Evolutionary conservation across 179 eudicot genomes (phyloP).

Genomic region (Amaranthus tricolor): DNA sequence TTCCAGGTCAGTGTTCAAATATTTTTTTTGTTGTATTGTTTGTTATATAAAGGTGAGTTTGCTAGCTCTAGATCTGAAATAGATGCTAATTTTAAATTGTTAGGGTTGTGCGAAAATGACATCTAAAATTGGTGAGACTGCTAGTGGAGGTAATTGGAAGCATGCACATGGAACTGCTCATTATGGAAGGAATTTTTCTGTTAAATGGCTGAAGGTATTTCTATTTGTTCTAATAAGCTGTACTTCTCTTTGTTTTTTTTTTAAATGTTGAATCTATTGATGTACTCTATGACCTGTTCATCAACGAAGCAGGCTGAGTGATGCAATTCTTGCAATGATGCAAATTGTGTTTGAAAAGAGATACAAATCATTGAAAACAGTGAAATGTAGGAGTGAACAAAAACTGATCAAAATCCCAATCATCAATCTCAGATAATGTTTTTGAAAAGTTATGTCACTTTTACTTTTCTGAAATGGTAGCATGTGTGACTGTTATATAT

Average conservation of each 20-base stretch:
- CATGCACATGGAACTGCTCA: slow-evolving; percentile 97
- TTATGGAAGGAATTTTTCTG: slow-evolving; percentile 94
- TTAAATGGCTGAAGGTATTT: slow-evolving; percentile 94
- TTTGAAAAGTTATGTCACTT: too few species aligned
- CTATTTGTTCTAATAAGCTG: background rate
- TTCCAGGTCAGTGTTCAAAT: slow-evolving; percentile 66
- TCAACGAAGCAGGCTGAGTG: background rate
- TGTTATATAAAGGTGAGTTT: slow-evolving; percentile 14
- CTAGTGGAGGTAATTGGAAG: slow-evolving; percentile 98
- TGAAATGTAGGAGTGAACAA: too few species aligned
- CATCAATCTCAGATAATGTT: too few species aligned
- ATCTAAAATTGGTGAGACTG: slow-evolving; percentile 84
- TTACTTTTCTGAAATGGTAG: too few species aligned
- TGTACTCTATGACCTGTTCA: background rate
- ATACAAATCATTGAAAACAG: too few species aligned
- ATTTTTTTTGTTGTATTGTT: background rate
- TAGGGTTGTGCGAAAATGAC: slow-evolving; percentile 99
- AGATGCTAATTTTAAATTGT: slow-evolving; percentile 20
- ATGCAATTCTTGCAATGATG: background rate
- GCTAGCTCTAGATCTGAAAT: slow-evolving; percentile 9
- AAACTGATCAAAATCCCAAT: too few species aligned
- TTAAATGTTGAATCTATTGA: background rate
- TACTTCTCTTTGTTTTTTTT: background rate
- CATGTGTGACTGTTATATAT: too few species aligned
- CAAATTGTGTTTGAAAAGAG: too few species aligned